Evolutionary conservation across 2,329 filamentous ascomycete species (phyloP), one percentile per base, ranked within the genome.

Genomic region (Rhynchosporium graminicola): DNA sequence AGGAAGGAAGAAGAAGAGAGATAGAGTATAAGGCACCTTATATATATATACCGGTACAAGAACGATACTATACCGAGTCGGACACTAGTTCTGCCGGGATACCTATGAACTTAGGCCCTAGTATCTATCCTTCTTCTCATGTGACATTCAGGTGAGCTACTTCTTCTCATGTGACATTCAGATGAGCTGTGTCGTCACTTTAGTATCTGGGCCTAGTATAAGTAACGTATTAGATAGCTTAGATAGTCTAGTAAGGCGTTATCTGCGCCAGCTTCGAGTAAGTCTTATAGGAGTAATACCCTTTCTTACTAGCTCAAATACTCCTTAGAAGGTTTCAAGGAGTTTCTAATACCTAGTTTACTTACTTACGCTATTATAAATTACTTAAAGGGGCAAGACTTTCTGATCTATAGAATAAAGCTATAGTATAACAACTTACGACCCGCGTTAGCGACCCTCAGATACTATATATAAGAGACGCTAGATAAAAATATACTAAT

Each of bases 361-460:
- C 15, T 28, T 4, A 4, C 33, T 20, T 20, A 20, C 1, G 28
- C 4, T 33, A 51, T 38, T 13, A 20, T 0, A 20, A 13, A 31
- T 20, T 51, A 15, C 48, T 36, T 13, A 20, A 36, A n/a, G 13
- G 5, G 29, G 48, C 29, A 51, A 20, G 48, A 20, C 29, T 51
- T 51, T 36, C 48, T 29, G 48, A 51, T 51, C 31, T 51, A 29
- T 20, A 29, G 31, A 51, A 51, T 7, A 38, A 29, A 29, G 2
- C 33, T 51, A 33, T 29, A 51, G 31, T 29, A 51, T 51, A 15
- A 38, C 31, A 29, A 51, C 48, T 29, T 36, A 51, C 48, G 48
- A 51, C 9, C 29, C 48, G 48, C 13, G 36, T 51, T 38, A 29
- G 48, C 15, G 48, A 51, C 48, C 48, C 48, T 51, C 1, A 20